A percentile compares a stretch with the other conserved stretches of the same genome.
Conservation (phyloP, 202 grass and related monocot genomes). For the Elaeis oleifera region DNA sequence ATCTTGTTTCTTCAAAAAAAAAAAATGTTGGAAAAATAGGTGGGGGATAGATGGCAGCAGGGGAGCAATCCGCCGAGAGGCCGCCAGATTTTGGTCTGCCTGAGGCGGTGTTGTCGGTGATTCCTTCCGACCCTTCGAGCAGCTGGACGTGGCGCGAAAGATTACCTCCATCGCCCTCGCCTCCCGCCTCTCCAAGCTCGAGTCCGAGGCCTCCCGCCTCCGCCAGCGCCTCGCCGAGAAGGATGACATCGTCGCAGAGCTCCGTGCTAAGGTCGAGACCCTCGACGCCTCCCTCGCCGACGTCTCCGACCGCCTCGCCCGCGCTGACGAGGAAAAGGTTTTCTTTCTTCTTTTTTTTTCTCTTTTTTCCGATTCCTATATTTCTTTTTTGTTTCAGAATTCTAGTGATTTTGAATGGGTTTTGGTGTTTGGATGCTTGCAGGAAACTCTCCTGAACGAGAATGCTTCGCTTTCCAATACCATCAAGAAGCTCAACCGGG, state of each 20-base stretch:
- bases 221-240: slow-evolving; percentile 49
- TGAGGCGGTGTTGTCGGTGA: slow-evolving; percentile 47
- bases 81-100: slow-evolving; percentile 48
- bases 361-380: too few relatives aligned
- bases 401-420: background rate
- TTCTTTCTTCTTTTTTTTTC: too few relatives aligned
- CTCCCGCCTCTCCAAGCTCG: slow-evolving; percentile 46
- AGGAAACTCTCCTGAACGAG: slow-evolving; percentile 68
- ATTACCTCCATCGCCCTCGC: slow-evolving; percentile 92
- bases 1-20: too few relatives aligned
- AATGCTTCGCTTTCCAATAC: slow-evolving; percentile 61
- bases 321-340: slow-evolving; percentile 69
- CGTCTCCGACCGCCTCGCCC: slow-evolving; percentile 44
- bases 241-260: slow-evolving; percentile 70
- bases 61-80: background rate
- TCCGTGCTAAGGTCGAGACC: slow-evolving; percentile 65
- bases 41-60: slow-evolving; percentile 19
- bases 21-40: background rate
- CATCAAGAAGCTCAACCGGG: slow-evolving; percentile 68
- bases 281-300: slow-evolving; percentile 58
- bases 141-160: slow-evolving; percentile 89
- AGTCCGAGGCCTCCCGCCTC: slow-evolving; percentile 52
- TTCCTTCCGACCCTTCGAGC: slow-evolving; percentile 78
- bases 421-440: slow-evolving; percentile 11
- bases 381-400: too few relatives aligned